These are phyloP conservation scores for Phytophthora parvispora DNA, from an alignment of 352 stramenopile genomes.

Conservation along the genomic window DNA sequence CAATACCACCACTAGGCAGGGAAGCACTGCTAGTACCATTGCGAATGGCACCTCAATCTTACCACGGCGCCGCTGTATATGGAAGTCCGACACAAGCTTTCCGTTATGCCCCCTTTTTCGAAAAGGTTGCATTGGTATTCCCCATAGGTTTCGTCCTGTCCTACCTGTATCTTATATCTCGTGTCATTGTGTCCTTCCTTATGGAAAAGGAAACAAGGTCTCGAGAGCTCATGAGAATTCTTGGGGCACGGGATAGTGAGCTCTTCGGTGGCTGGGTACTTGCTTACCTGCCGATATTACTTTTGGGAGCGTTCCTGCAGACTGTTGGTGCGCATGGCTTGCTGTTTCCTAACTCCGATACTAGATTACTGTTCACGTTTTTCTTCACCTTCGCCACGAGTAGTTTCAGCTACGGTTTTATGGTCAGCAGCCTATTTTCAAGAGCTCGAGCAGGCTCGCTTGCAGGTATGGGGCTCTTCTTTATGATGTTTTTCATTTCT, in stretches of 20 bases:
- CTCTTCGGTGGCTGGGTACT: slow-evolving; percentile 77
- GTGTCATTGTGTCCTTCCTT: slow-evolving; percentile 91
- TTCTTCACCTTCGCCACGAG: slow-evolving; percentile 87
- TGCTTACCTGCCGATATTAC: slow-evolving; percentile 77
- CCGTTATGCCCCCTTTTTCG: slow-evolving; percentile 80
- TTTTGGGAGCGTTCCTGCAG: slow-evolving; percentile 59
- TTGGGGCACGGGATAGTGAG: slow-evolving; percentile 81
- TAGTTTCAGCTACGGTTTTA: slow-evolving; percentile 79
- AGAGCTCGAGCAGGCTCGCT: slow-evolving; percentile 65
- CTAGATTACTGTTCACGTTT: slow-evolving; percentile 60
- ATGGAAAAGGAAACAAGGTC: slow-evolving; percentile 94
- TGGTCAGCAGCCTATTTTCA: slow-evolving; percentile 78
- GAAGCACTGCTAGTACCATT: slow-evolving; percentile 52
- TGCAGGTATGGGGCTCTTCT: slow-evolving; percentile 81
- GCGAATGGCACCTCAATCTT: slow-evolving; percentile 70
- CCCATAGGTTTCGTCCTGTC: slow-evolving; percentile 93
- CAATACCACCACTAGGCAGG: slow-evolving; percentile 46
- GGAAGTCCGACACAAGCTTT: slow-evolving; percentile 64
- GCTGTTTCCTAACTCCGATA: slow-evolving; percentile 64
- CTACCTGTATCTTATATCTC: slow-evolving; percentile 94
- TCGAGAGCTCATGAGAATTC: slow-evolving; percentile 94
- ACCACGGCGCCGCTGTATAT: slow-evolving; percentile 58
- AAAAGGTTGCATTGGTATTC: slow-evolving; percentile 80
- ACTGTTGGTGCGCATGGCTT: slow-evolving; percentile 37
- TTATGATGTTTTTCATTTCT: slow-evolving; percentile 85